Conservation (phyloP, 148 eudicot species). For the Silene latifolia region DNA sequence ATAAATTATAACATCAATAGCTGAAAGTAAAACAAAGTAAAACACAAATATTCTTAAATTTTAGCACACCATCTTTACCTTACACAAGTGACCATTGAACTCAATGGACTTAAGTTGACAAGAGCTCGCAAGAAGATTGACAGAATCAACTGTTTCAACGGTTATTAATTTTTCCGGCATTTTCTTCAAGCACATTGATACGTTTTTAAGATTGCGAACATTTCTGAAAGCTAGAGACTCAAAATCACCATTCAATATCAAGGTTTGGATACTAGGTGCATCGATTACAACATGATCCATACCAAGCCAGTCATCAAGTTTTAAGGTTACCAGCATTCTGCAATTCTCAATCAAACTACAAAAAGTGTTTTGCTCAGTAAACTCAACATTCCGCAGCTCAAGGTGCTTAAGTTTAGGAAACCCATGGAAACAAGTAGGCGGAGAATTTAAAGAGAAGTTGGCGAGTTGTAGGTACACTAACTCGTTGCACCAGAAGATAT, state of each 20-base stretch:
- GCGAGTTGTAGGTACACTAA: not conserved
- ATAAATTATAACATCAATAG: too few relatives aligned
- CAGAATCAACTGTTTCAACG: too few relatives aligned
- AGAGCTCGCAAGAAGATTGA: too few relatives aligned
- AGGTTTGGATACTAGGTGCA: not conserved
- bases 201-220: not conserved
- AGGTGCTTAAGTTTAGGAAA: constrained; percentile 5
- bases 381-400: not conserved
- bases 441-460: not conserved
- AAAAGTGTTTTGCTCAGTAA: not conserved
- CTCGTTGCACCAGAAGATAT: constrained; percentile 1
- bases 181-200: not conserved
- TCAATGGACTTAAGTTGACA: too few relatives aligned
- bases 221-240: not conserved
- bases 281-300: not conserved
- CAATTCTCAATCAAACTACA: not conserved
- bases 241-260: not conserved
- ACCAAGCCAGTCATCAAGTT: not conserved
- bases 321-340: not conserved
- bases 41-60: too few relatives aligned
- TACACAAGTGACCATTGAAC: too few relatives aligned
- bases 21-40: too few relatives aligned
- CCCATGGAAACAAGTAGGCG: not conserved
- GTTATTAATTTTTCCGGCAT: too few relatives aligned
- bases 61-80: too few relatives aligned